These are phyloP conservation scores for Fusarium annulatum DNA, from an alignment of 2,329 filamentous ascomycete species.

Conservation along the genomic window DNA sequence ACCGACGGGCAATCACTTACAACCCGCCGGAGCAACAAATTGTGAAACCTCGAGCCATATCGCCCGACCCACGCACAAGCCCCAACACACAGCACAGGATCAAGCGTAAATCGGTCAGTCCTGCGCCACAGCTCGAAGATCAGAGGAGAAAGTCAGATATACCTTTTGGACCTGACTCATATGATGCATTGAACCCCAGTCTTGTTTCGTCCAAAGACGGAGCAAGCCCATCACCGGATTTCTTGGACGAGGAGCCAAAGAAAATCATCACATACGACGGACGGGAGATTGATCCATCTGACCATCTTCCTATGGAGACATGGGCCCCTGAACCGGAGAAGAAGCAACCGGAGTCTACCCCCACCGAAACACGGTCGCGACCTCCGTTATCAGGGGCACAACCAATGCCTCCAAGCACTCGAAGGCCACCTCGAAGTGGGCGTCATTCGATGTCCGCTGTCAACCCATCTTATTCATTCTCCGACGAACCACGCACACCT, in stretches of 20 bases:
- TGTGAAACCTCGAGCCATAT: constrained; percentile 46
- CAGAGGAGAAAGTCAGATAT: constrained; percentile 67
- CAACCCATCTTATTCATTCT: constrained; percentile 47
- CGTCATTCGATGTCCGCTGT: constrained; percentile 60
- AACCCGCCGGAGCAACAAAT: constrained; percentile 47
- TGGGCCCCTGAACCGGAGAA: constrained; percentile 82
- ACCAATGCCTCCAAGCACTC: constrained; percentile 61
- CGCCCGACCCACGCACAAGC: constrained; percentile 53
- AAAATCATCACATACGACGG: constrained; percentile 83
- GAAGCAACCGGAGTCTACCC: constrained; percentile 45
- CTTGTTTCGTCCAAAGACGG: constrained; percentile 50
- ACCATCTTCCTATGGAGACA: constrained; percentile 80
- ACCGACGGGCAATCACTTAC: constrained; percentile 56
- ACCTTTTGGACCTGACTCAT: constrained; percentile 81
- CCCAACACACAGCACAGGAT: constrained; percentile 64
- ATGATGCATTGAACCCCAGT: constrained; percentile 76
- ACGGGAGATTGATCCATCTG: constrained; percentile 81
- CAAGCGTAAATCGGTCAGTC: constrained; percentile 79
- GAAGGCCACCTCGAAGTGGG: constrained; percentile 63
- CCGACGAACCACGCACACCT: constrained; percentile 49
- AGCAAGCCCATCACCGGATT: constrained; percentile 52
- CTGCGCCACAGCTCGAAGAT: constrained; percentile 66
- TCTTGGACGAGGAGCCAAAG: constrained; percentile 62
- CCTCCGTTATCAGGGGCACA: constrained; percentile 64
- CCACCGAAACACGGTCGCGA: constrained; percentile 52